Base-by-base conservation (phyloP, 257 asterid genomes). In the Oldenlandia corymbosa region DNA sequence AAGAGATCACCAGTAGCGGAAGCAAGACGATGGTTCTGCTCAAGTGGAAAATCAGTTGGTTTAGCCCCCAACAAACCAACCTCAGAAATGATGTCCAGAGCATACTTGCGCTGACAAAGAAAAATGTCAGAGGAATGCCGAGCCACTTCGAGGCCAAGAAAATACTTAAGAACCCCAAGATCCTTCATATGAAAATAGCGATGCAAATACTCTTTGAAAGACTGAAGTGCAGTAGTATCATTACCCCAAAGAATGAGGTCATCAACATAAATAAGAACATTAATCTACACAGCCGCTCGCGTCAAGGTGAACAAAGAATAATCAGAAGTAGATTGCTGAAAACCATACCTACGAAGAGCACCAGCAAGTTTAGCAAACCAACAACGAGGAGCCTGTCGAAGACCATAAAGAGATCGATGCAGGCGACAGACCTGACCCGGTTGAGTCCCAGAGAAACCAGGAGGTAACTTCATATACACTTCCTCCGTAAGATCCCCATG, bases 131-230 rank as follows among this genome's bases (percentile, higher is more conserved):
- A 2, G 21, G 53, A 16, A 48, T 17, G 17, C 24, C 27, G 1
- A n/a, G 53, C 53, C 5, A 48, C 53, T 18, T 48, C 53, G 9
- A 18, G 5, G n/a, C 53, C 28, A 7, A 48, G 9, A 17, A 59
- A 59, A 20, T 59, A 59, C 2, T 36, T 59, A 4, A 37, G 2
- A 1, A 7, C 13, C 0, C 64, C 64, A 0, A 59, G 18, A 17
- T 59, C 49, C 28, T 59, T 59, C 34, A 59, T 59, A 34, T 58
- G 46, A n/a, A 48, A 48, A 17, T 24, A 48, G 2, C n/a, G 5
- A 10, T 9, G 17, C 10, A 48, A 48, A 24, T n/a, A 48, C 10
- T 9, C 1, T 18, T 48, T 48, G 50, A 45, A 45, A 17, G 8
- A n/a, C 24, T 48, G 53, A 17, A 18, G 5, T 2, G 23, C 23